Conservation (phyloP, 106 monocot genomes). For the Gastrodia elata region DNA sequence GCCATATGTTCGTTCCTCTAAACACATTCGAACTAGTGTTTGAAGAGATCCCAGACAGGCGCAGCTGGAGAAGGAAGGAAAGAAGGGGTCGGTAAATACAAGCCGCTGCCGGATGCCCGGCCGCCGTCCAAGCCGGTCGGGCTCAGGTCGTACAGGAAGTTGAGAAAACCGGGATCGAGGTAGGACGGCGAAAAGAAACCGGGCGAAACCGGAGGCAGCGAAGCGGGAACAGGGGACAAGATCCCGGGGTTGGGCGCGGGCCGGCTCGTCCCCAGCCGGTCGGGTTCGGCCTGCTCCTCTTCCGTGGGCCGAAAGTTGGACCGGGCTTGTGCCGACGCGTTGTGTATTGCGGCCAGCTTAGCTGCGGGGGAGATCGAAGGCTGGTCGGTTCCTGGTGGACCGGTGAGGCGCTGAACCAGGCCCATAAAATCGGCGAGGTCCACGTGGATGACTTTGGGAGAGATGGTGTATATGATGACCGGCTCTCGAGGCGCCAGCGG, state of each 20-base stretch:
- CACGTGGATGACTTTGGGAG: slow-evolving; percentile 45
- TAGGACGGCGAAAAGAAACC: slow-evolving; percentile 33
- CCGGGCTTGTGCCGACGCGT: not conserved
- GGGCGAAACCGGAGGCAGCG: slow-evolving; percentile 33
- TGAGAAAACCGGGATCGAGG: slow-evolving; percentile 26
- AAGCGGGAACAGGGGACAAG: slow-evolving; percentile 40
- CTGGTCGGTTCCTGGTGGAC: slow-evolving; percentile 10
- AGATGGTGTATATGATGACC: slow-evolving; percentile 46
- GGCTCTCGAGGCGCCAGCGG: slow-evolving; percentile 11
- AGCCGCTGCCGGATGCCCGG: not conserved
- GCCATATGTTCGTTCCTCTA: slow-evolving; percentile 4
- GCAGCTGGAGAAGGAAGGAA: slow-evolving; percentile 25
- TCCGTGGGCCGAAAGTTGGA: not conserved
- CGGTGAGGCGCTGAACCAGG: slow-evolving; percentile 49
- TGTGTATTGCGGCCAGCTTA: slow-evolving; percentile 14
- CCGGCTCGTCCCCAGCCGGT: not conserved
- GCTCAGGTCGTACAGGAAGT: slow-evolving; percentile 32
- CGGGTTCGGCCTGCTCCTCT: no score
- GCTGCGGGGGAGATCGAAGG: slow-evolving; percentile 21
- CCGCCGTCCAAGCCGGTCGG: slow-evolving; percentile 5
- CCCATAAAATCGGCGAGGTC: slow-evolving; percentile 42
- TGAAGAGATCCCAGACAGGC: slow-evolving; percentile 24
- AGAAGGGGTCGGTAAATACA: slow-evolving; percentile 22
- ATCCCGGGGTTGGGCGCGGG: slow-evolving; percentile 22
- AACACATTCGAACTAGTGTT: slow-evolving; percentile 20